Evolutionary conservation across 352 stramenopile genomes (phyloP), one percentile per base, ranked within the genome.

Genomic region (Elongisporangium prolatum): DNA sequence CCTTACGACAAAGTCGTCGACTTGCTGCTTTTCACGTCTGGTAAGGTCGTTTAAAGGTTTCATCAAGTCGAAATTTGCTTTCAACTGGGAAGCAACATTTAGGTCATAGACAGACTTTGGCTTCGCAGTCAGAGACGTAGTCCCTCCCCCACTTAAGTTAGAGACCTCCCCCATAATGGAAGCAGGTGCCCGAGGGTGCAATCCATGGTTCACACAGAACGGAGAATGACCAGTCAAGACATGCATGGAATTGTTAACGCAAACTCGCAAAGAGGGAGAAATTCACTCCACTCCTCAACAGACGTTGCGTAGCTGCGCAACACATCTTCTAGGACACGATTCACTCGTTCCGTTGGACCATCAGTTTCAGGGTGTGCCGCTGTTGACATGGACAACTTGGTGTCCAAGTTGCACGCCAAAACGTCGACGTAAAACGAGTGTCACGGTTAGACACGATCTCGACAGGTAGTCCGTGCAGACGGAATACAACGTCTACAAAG

Each of bases 401-500:
- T 68, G 25, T 56, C 67, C 3, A 75, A 61, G 28, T 0, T 25
- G 8, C 11, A 74, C 37, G 2, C 56, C 58, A 71, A 60, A 76
- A 68, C 3, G n/a, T n/a, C 34, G 52, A 50, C 2, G 48, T 62
- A 25, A 73, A 61, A 20, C 56, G 56, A n/a, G n/a, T n/a, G n/a
- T n/a, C n/a, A n/a, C n/a, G n/a, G n/a, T n/a, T n/a, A n/a, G n/a
- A n/a, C n/a, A n/a, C n/a, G n/a, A n/a, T n/a, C n/a, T n/a, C n/a
- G n/a, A n/a, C n/a, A n/a, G 63, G 63, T 0, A 80, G 21, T 7
- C 61, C 57, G n/a, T 69, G 65, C 11, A 56, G 56, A 1, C 54
- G 51, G 20, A 73, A 71, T 0, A 69, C 58, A n/a, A n/a, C 18
- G 24, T 77, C 66, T 0, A 80, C 1, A 22, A 75, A 77, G 18